Conservation (phyloP, 1,284 basidiomycete species). For the Moesziomyces sp. region DNA sequence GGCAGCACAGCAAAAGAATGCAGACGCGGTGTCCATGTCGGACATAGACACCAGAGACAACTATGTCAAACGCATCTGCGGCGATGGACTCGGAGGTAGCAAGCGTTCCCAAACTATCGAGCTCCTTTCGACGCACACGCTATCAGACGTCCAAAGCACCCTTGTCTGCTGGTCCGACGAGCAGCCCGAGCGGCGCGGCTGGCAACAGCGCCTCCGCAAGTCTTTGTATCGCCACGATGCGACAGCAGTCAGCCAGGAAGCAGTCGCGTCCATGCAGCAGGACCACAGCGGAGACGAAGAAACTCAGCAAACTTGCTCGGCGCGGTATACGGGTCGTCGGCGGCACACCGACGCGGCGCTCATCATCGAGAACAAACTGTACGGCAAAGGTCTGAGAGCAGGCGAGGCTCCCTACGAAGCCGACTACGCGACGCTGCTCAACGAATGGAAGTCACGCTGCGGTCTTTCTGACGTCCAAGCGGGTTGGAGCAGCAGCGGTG, state of each 20-base stretch:
- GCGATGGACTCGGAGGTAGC: slow-evolving; percentile 40
- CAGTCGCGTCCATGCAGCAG: background rate
- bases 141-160: slow-evolving; percentile 18
- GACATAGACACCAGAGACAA: slow-evolving; percentile 26
- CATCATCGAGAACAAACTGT: slow-evolving; percentile 35
- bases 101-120: slow-evolving; percentile 39
- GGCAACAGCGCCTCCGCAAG: slow-evolving; percentile 24
- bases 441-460: slow-evolving; percentile 12
- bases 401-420: slow-evolving; percentile 21
- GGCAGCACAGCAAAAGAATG: background rate
- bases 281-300: slow-evolving; percentile 5
- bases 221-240: background rate
- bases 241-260: background rate
- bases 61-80: slow-evolving; percentile 39
- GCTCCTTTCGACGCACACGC: slow-evolving; percentile 30
- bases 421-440: slow-evolving; percentile 23
- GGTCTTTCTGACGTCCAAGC: slow-evolving; percentile 1
- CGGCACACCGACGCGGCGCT: slow-evolving; percentile 33
- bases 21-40: background rate
- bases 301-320: slow-evolving; percentile 7
- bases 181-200: slow-evolving; percentile 35
- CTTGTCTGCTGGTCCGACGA: slow-evolving; percentile 46
- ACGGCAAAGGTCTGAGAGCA: slow-evolving; percentile 14
- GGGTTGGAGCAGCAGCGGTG: slow-evolving; percentile 14
- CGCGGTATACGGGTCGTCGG: slow-evolving; percentile 29